These are phyloP conservation scores for Hypoxylon sp. DNA, from an alignment of 2,329 filamentous ascomycete species.

Conservation along the genomic window DNA sequence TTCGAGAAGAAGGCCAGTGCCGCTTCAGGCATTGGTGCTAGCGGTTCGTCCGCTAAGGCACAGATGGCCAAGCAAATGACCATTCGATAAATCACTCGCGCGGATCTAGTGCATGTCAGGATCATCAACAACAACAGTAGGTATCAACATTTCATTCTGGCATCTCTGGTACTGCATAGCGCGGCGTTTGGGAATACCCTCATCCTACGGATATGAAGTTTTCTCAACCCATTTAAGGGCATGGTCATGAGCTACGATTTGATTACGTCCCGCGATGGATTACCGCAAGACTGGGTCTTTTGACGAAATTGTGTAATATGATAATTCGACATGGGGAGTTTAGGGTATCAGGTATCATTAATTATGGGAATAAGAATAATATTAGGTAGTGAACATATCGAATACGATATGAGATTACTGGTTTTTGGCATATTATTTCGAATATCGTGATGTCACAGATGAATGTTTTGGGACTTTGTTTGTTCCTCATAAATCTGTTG, in stretches of 20 bases:
- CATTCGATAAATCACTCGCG: conserved; percentile 70
- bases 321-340: conserved; percentile 17
- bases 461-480: background rate
- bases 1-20: conserved; percentile 97
- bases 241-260: conserved; percentile 47
- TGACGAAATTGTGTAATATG: conserved; percentile 36
- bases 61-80: conserved; percentile 96
- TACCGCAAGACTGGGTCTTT: conserved; percentile 24
- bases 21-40: conserved; percentile 71
- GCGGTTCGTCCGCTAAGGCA: conserved; percentile 80
- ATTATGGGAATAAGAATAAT: conserved; percentile 13
- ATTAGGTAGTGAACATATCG: conserved; percentile 42
- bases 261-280: conserved; percentile 33
- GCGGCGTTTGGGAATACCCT: conserved; percentile 46
- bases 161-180: conserved; percentile 50
- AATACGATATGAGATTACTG: conserved; percentile 27
- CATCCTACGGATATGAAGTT: conserved; percentile 36
- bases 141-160: conserved; percentile 48
- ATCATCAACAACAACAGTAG: conserved; percentile 47
- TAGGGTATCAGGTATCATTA: conserved; percentile 20
- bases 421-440: background rate
- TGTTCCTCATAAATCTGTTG: background rate
- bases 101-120: conserved; percentile 37
- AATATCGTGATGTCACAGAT: background rate
- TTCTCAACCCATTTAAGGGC: conserved; percentile 36